A percentile compares a stretch with the other conserved stretches of the same genome.
These are phyloP conservation scores for Spergularia bocconei DNA, from an alignment of 148 eudicot species.

Conservation along the genomic window DNA sequence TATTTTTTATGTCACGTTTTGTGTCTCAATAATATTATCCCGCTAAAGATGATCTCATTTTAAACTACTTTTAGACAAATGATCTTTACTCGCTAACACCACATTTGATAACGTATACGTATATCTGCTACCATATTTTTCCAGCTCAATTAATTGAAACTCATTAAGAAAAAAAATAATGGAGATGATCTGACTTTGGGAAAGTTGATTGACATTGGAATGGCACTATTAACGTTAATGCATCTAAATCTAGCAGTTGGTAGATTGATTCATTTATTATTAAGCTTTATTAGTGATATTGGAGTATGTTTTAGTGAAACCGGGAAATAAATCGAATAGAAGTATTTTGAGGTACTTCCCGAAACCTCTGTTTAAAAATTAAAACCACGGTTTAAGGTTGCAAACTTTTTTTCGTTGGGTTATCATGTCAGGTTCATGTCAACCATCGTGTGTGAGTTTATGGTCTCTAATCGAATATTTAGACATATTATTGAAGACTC, in stretches of 20 bases:
- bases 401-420: too few species aligned
- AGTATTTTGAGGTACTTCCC: too few species aligned
- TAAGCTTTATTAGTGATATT: not conserved
- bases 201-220: constrained; percentile 1
- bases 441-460: too few species aligned
- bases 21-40: too few species aligned
- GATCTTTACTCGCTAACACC: not conserved
- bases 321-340: too few species aligned
- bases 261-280: constrained; percentile 13
- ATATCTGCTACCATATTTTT: constrained; percentile 8
- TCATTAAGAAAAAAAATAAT: not conserved
- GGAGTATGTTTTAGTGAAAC: not conserved
- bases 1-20: too few species aligned
- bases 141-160: constrained; percentile 7
- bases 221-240: constrained; percentile 6
- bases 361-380: too few species aligned
- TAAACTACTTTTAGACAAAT: not conserved
- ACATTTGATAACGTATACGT: not conserved
- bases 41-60: too few species aligned
- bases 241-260: constrained; percentile 1
- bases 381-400: too few species aligned
- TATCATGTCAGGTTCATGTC: too few species aligned
- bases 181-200: not conserved
- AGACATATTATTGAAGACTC: too few species aligned
- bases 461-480: too few species aligned